These are phyloP conservation scores for Tremella mesenterica DNA, from an alignment of 768 basidiomycete species.

Conservation along the genomic window DNA sequence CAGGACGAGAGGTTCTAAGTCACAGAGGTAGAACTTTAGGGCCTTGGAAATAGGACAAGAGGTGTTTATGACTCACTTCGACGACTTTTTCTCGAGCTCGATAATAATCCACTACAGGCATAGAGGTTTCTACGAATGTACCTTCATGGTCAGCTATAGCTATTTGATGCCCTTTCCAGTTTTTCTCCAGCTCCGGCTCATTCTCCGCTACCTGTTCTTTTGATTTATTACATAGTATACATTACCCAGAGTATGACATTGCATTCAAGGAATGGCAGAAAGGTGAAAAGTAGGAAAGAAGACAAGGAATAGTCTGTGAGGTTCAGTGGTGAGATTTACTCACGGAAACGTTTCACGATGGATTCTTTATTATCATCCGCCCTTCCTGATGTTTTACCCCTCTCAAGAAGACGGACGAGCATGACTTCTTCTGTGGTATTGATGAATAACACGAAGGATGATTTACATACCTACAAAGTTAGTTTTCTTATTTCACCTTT, in stretches of 20 bases:
- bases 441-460: slow-evolving; percentile 75
- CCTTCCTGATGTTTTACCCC: slow-evolving; percentile 85
- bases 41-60: neutral
- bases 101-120: slow-evolving; percentile 90
- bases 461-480: slow-evolving; percentile 61
- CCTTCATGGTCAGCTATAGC: too few species aligned
- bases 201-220: neutral
- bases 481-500: neutral
- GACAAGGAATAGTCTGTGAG: neutral
- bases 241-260: neutral
- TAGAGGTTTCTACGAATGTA: slow-evolving; percentile 76
- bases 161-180: too few species aligned
- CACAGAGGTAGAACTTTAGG: neutral
- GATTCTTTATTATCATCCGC: slow-evolving; percentile 93
- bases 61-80: slow-evolving; percentile 56
- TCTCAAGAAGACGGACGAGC: slow-evolving; percentile 72
- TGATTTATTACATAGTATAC: neutral
- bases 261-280: neutral
- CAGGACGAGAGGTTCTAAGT: neutral
- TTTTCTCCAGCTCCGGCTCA: too few species aligned
- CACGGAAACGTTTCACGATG: slow-evolving; percentile 94
- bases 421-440: slow-evolving; percentile 80
- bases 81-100: slow-evolving; percentile 59
- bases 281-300: neutral
- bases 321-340: slow-evolving; percentile 32